Percentiles rank a stretch among this genome's conserved stretches.
These are phyloP conservation scores for Phenoliferia sp. DNA, from an alignment of 1,284 basidiomycete species.

Conservation along the genomic window DNA sequence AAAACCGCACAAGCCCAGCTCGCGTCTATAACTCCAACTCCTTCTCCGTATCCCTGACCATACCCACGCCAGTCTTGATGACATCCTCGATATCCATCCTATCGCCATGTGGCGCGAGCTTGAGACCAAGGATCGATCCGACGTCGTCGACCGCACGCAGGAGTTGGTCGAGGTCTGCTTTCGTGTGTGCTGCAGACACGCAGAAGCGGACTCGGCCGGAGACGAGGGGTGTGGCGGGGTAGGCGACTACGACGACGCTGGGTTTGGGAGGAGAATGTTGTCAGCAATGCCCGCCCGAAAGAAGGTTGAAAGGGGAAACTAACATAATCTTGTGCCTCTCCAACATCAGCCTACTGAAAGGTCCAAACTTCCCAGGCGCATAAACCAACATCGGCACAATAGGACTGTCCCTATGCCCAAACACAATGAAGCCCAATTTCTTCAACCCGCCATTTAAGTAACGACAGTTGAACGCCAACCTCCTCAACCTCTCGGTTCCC, in stretches of 20 bases:
- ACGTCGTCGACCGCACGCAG: conserved; percentile 88
- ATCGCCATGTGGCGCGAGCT: no score
- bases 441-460: conserved; percentile 82
- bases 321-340: conserved; percentile 62
- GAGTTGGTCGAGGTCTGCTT: conserved; percentile 83
- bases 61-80: no score
- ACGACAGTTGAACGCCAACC: conserved; percentile 90
- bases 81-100: no score
- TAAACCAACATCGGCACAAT: conserved; percentile 91
- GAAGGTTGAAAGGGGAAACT: neutral
- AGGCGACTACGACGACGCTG: neutral
- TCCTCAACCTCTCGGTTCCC: conserved; percentile 71
- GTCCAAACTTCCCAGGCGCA: conserved; percentile 86
- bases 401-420: conserved; percentile 45
- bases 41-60: no score
- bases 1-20: no score
- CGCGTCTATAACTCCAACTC: no score
- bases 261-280: neutral
- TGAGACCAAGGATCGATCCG: conserved; percentile 76
- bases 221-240: conserved; percentile 66
- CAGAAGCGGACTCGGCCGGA: conserved; percentile 91
- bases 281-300: neutral
- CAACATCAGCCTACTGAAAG: conserved; percentile 76
- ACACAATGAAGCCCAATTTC: conserved; percentile 95
- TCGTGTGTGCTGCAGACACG: conserved; percentile 89